These are phyloP conservation scores for Hanseniaspora taiwanica DNA, from an alignment of 805 yeast species.

Conservation along the genomic window DNA sequence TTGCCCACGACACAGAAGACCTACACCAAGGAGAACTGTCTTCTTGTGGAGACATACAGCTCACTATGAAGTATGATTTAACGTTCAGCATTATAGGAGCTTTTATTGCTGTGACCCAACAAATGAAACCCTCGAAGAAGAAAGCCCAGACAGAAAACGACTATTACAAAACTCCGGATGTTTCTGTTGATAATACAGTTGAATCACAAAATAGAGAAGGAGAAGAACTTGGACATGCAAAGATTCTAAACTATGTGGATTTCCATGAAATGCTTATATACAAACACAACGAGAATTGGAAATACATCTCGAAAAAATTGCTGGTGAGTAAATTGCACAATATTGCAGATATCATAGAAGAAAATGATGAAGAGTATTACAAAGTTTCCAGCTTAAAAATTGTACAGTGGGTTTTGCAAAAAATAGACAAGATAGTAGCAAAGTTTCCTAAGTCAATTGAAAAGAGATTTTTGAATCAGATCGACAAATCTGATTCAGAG, in stretches of 20 bases:
- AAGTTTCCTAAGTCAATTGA: slow-evolving; percentile 28
- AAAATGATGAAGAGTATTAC: slow-evolving; percentile 32
- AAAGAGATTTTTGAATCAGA: slow-evolving; percentile 15
- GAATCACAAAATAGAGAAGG: not conserved
- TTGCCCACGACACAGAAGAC: slow-evolving; percentile 12
- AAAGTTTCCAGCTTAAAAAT: slow-evolving; percentile 31
- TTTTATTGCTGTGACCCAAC: slow-evolving; percentile 3
- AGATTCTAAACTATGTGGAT: slow-evolving; percentile 10
- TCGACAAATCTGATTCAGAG: slow-evolving; percentile 16
- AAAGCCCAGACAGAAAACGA: slow-evolving; percentile 11
- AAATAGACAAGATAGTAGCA: slow-evolving; percentile 23
- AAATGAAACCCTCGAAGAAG: not conserved
- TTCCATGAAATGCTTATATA: slow-evolving; percentile 21
- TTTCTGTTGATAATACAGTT: not conserved
- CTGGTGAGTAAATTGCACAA: slow-evolving; percentile 17
- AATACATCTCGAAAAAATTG: slow-evolving; percentile 8
- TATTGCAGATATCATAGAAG: slow-evolving; percentile 30
- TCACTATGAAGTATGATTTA: slow-evolving; percentile 13
- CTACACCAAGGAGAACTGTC: slow-evolving; percentile 15
- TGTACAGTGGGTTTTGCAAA: slow-evolving; percentile 25
- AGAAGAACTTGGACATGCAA: not conserved
- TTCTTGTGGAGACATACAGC: slow-evolving; percentile 11
- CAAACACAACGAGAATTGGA: slow-evolving; percentile 17
- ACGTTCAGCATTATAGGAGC: slow-evolving; percentile 17
- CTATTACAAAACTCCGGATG: slow-evolving; percentile 6